A percentile compares a stretch with the other conserved stretches of the same genome.
phyloP scores from a whole-genome alignment of 2,329 filamentous ascomycete species.

The Fusarium hostae region DNA sequence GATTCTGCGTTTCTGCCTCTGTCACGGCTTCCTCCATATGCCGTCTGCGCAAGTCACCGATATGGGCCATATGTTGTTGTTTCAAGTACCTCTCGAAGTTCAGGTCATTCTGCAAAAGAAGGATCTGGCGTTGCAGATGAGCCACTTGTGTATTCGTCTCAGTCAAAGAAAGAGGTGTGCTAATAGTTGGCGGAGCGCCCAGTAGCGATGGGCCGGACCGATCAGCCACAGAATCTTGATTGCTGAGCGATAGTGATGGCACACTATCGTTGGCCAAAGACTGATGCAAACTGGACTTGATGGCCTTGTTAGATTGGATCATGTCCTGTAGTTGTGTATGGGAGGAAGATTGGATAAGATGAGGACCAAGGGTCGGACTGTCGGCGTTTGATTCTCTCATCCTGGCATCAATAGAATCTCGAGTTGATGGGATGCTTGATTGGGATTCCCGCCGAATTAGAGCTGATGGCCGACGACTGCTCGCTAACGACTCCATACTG shows the following conservation, averaged over 20 bases:
- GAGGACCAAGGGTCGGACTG: conserved; percentile 71
- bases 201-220: conserved; percentile 46
- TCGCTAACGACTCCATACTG: conserved; percentile 56
- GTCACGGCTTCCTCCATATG: conserved; percentile 81
- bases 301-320: conserved; percentile 68
- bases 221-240: conserved; percentile 60
- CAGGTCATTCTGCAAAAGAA: conserved; percentile 80
- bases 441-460: conserved; percentile 58
- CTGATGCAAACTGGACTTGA: conserved; percentile 66
- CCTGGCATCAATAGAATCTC: conserved; percentile 52
- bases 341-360: conserved; percentile 59
- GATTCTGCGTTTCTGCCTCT: conserved; percentile 84
- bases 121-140: conserved; percentile 77
- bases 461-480: conserved; percentile 51
- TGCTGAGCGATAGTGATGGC: conserved; percentile 62
- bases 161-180: conserved; percentile 46
- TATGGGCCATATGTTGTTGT: conserved; percentile 83
- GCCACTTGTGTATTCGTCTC: conserved; percentile 56
- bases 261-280: conserved; percentile 68
- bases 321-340: conserved; percentile 70
- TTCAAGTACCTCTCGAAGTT: conserved; percentile 88
- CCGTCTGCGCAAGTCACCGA: conserved; percentile 79
- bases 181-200: conserved; percentile 44
- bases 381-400: conserved; percentile 58
- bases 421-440: conserved; percentile 62